Base-by-base conservation (phyloP, 2,329 filamentous ascomycete genomes). In the Madurella mycetomatis region DNA sequence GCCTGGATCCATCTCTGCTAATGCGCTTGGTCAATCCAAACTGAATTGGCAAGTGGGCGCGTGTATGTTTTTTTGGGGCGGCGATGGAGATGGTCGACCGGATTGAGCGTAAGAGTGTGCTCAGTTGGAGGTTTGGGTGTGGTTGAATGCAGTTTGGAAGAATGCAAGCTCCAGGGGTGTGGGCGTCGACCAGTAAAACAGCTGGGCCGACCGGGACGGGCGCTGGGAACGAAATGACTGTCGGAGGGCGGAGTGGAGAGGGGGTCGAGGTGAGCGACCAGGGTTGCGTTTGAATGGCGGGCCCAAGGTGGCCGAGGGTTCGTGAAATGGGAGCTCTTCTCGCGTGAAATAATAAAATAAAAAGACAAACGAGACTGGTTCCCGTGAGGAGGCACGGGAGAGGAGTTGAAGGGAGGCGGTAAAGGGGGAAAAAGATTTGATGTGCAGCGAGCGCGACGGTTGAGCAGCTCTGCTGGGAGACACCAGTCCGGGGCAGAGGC, bases 1-100 rank as follows among this genome's bases (percentile, higher is more conserved):
- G 57, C 64, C 61, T 60, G 74, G 73, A 66, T 82, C 82, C 81
- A 84, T 84, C 64, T 69, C 75, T 58, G 59, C 47, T 41, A 39
- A 53, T 53, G 53, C 44, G 53, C 51, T 58, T 44, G 40, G 53
- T 55, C 57, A 58, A 58, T 57, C 46, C 40, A 49, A 41, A 42
- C 45, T 47, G 49, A 55, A 49, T 55, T 54, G 59, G 51, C 44
- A 49, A 17, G 18, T 43, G 17, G 16, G 47, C 48, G 45, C 37
- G 56, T 25, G 25, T 25, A 25, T 25, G 49, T 42, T 47, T 45
- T 49, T 47, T 15, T 47, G 51, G 34, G 53, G 13, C 42, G 59
- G 58, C 53, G 63, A 58, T 61, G 60, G 54, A 39, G 59, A 54
- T 54, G 58, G 51, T 51, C 43, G 49, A 32, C 49, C 52, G 46